Percentiles rank a stretch among this genome's conserved stretches.
Conservation (phyloP, 108 stramenopile genomes). For the Fragilaria radians region DNA sequence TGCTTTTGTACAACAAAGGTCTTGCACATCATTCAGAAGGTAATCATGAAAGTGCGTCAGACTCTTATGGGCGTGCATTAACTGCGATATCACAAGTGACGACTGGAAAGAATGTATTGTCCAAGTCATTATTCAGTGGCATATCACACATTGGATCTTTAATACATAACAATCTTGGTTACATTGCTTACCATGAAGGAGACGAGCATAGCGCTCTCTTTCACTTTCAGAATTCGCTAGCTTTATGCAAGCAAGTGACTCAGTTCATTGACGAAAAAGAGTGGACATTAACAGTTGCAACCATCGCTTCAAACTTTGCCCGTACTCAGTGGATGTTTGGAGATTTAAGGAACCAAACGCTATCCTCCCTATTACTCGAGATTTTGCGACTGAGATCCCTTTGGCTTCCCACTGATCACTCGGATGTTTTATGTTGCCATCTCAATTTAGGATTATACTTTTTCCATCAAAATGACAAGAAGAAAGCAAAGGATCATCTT, state of each 20-base stretch:
- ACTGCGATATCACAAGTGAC: slow-evolving; percentile 13
- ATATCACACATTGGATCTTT: slow-evolving; percentile 21
- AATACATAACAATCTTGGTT: slow-evolving; percentile 41
- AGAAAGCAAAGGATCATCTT: slow-evolving; percentile 24
- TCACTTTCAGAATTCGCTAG: slow-evolving; percentile 26
- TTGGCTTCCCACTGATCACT: slow-evolving; percentile 22
- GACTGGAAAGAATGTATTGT: background rate
- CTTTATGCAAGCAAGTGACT: slow-evolving; percentile 5
- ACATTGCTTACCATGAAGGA: slow-evolving; percentile 25
- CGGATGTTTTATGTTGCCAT: slow-evolving; percentile 32
- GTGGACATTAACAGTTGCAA: slow-evolving; percentile 20
- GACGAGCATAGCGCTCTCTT: slow-evolving; percentile 17
- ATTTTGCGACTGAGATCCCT: slow-evolving; percentile 24
- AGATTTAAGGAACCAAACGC: slow-evolving; percentile 7
- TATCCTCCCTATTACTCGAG: slow-evolving; percentile 20
- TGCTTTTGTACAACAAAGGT: slow-evolving; percentile 35
- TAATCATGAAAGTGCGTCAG: slow-evolving; percentile 1
- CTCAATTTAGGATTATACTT: slow-evolving; percentile 33
- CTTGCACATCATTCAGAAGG: slow-evolving; percentile 18
- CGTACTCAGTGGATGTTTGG: slow-evolving; percentile 33
- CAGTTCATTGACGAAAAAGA: slow-evolving; percentile 1
- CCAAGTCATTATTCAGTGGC: slow-evolving; percentile 2
- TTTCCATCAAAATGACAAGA: slow-evolving; percentile 14
- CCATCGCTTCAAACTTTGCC: slow-evolving; percentile 38
- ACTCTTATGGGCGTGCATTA: slow-evolving; percentile 6